Evolutionary conservation across 1,284 basidiomycete genomes (phyloP), one percentile per base, ranked within the genome.

Genomic region (Ustilago tritici): DNA sequence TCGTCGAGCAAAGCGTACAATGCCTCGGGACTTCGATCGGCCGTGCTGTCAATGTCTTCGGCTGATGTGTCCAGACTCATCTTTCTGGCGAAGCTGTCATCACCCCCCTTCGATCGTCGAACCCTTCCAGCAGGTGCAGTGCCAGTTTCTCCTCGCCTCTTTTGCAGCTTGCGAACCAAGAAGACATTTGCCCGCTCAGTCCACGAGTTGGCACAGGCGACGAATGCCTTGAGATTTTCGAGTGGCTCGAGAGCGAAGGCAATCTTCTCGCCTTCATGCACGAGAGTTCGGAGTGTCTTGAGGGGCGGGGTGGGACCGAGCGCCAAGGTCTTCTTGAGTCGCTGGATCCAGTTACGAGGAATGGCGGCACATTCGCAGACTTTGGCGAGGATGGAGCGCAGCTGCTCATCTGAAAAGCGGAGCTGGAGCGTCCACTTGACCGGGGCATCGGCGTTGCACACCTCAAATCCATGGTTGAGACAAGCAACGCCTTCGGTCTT

Each of bases 181-280:
- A 83, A 79, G 41, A 76, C 58, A 34, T 70, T 76, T 10, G 91
- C 89, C 59, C 93, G 92, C n/a, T 84, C 87, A 5, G 95, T 88
- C 94, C 95, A 96, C 72, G 92, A 91, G 78, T 92, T 93, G 31
- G 93, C 95, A 67, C 91, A 90, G 47, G 87, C 89, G 58, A 97
- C 92, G 83, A 94, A 94, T 83, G 91, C 92, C 55, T 91, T 90
- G 53, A 98, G 89, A 54, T 90, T 88, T 23, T 88, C 87, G 55
- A 95, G 88, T 84, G 95, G 93, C 2, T 90, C 89, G 19, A 97
- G 89, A 31, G 89, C 89, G 82, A 91, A 90, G 56, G 90, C 91
- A 83, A 96, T 93, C 65, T 91, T 91, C 78, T 97, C 94, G 23
- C 93, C 95, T 85, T 98, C 95, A 0, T 92, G 90, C 31, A 94